Evolutionary conservation across 164 flowering plant genomes (phyloP), one percentile per base, ranked within the genome.

Genomic region (Tetracentron sinense): DNA sequence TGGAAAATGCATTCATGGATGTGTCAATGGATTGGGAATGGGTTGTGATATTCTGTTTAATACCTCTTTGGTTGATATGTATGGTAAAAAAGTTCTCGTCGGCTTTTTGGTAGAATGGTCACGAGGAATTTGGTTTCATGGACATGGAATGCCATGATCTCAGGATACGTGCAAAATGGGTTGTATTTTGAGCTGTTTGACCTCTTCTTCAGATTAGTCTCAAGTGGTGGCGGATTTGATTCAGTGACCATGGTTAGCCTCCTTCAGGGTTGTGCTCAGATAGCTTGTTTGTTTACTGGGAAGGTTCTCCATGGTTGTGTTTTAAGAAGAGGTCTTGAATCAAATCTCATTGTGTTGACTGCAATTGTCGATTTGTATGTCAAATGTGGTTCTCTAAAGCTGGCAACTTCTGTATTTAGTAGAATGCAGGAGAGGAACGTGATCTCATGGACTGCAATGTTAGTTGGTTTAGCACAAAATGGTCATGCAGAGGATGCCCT

Each of bases 91-190:
- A 64, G 72, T 46, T 77, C 84, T 42, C 25, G 51, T 21, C 33
- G 8, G 46, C 62, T 76, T 57, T 81, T 81, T 66, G 55, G 72
- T 53, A 23, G 56, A 15, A 76, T 76, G 78, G 58, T 66, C 6
- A 22, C 20, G 0, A 74, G 63, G 68, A 81, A 72, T 69, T 61
- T 76, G 72, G 74, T 78, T 28, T 74, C n/a, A n/a, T n/a, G n/a
- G n/a, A n/a, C 82, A 27, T 81, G 84, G 84, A 78, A 81, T 81
- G 73, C 77, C 23, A 72, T 81, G 75, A 74, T 81, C 11, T 69
- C 77, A 4, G 80, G 71, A 16, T 76, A 33, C 58, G 70, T 71
- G 29, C 80, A 78, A 47, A 78, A 78, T 64, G 75, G 82, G 6
- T 49, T 72, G 55, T 67, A 68, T 10, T 23, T 2, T 23, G 75